Base-by-base conservation (phyloP, 352 stramenopile genomes). In the Globisporangium apiculatum region DNA sequence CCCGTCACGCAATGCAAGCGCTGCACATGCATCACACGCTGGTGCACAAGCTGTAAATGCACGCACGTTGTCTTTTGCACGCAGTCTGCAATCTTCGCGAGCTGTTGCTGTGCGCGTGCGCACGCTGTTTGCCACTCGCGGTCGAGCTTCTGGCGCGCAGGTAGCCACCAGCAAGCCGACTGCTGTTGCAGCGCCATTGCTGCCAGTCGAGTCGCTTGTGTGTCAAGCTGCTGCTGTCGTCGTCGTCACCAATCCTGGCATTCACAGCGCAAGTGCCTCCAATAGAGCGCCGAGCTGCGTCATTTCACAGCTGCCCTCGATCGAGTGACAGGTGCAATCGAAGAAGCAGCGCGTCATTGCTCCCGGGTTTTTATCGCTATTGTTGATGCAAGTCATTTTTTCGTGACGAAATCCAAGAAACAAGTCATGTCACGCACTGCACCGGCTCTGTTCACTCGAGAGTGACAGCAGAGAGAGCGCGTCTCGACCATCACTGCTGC, bases 21-120 rank as follows among this genome's bases (percentile, higher is more conserved):
- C 24, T 31, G 17, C 10, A 51, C 41, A 24, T 24, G 18, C 18
- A 24, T 24, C 9, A 35, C 24, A 35, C 40, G 4, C 7, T 12
- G 40, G 7, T 43, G 40, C 40, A 43, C 40, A 43, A 43, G 1
- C 40, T 7, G 2, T 0, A 31, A 0, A 31, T 31, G 12, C n/a
- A 60, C 76, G 31, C 55, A 92, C 82, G 78, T 86, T 14, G 76
- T 89, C 60, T 88, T 90, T 60, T 92, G 82, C 38, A 88, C 55
- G 49, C 70, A 80, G 51, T 92, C 82, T 7, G 82, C 76, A 14
- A 89, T 64, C 65, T 86, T 87, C 24, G 58, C 63, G 42, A 92
- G 70, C 17, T 90, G 75, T 55, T 84, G 67, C 63, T 92, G 76
- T 1, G 72, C 82, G 12, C 66, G 66, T 7, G 61, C 55, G 42